Base-by-base conservation (phyloP, 2,329 filamentous ascomycete species). In the Xylariaceae sp. region DNA sequence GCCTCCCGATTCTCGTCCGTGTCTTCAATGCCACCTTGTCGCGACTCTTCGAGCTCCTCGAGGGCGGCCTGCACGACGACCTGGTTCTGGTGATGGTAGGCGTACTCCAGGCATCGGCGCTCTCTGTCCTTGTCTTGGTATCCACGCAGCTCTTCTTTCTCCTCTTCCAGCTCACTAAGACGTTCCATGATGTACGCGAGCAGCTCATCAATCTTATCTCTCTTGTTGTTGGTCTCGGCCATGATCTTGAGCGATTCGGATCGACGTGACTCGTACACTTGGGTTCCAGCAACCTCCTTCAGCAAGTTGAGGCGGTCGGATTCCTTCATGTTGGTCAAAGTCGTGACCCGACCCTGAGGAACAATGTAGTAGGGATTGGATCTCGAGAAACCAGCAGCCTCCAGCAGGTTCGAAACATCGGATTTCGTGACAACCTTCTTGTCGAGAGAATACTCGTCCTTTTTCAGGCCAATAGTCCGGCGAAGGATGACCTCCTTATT, bases 361-460 rank as follows among this genome's bases (percentile, higher is more conserved):
- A 98, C 93, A 50, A 98, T 98, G 59, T 98, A 98, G 69, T 96
- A 98, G 17, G 92, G 92, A 57, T 98, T 98, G 37, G 89, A 94
- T 46, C 88, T 80, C 40, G 90, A 96, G 61, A 98, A 96, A 14
- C 92, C 92, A 11, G 92, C 92, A 6, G 88, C 93, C 59, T 98
- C 92, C 26, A 98, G 74, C 23, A 98, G 73, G 57, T 94, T 94
- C 70, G 93, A 84, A 39, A 98, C 90, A 57, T 98, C 92, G 42
- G 80, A 75, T 58, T 94, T 94, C 23, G 89, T 94, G 21, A 89
- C 86, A 46, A 94, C 94, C 65, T 95, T 98, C 56, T 89, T 85
- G 61, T 98, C 92, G 19, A 98, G 76, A 2, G 90, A 94, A 59
- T 96, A 98, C 65, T 98, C 92, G 57, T 98, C 92, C 64, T 98